Base-by-base conservation (phyloP, 2,329 filamentous ascomycete species). In the Akanthomyces muscarius region DNA sequence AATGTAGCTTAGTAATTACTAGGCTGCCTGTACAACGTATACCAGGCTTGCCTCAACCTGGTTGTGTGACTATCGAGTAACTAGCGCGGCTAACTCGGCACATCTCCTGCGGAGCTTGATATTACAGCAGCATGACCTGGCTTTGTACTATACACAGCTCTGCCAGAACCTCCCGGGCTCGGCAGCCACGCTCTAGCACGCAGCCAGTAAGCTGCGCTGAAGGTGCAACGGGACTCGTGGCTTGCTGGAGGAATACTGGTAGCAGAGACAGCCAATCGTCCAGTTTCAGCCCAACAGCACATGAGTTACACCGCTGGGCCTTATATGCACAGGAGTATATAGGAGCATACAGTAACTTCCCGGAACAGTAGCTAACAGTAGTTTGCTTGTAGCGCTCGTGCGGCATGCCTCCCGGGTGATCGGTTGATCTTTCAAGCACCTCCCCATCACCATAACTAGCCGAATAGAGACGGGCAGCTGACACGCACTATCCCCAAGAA, bases 51-150 rank as follows among this genome's bases (percentile, higher is more conserved):
- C 23, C 21, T 47, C 4, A 25, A 16, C 3, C 7, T 14, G n/a
- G 2, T 5, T 4, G 55, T 50, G 33, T 48, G 23, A 33, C 54
- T 28, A 14, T 41, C 16, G 23, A 8, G 23, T 30, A 5, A 28
- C 6, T 21, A 41, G 25, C 16, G 33, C 56, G 45, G 56, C 56
- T 42, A 50, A 28, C 56, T 42, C 33, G 56, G 45, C 56, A 59
- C 50, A 18, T 38, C 33, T 21, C 18, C 8, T 41, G 50, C n/a
- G 14, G 13, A 25, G 10, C 21, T 6, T 14, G 5, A n/a, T 11
- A 36, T 36, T 48, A 23, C 45, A 14, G 14, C 6, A 14, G 33
- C 51, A 18, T 16, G 11, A 16, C 30, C n/a, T 14, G 23, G 21
- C 21, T 38, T 38, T 55, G 23, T 56, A 21, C 47, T 16, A 50